Evolutionary conservation across 2,329 filamentous ascomycete genomes (phyloP), one percentile per base, ranked within the genome.

Genomic region (Sporothrix dimorphospora): DNA sequence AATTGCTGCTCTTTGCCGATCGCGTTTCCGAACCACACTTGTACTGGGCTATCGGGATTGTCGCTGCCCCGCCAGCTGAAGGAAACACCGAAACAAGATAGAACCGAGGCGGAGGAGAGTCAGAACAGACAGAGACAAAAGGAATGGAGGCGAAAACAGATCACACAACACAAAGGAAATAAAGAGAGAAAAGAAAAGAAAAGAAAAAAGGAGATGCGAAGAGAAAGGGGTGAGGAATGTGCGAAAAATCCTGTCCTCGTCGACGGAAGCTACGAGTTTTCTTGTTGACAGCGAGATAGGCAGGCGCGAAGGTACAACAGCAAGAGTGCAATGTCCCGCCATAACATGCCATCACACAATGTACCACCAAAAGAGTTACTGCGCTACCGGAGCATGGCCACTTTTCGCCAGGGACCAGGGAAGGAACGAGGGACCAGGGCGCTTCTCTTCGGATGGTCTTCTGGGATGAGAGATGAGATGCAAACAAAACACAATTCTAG

Each of bases 271-370:
- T 30, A 42, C 51, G 49, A 47, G 34, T 12, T 30, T 61, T 53
- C 30, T 55, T 73, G 71, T 73, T 73, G 69, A 67, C 71, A 65
- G 27, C 51, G 24, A 24, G 49, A 57, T 30, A 27, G 72, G 72
- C 72, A 75, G 71, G 73, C 70, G 70, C 69, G 72, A 72, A 38
- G 61, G 66, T 27, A 38, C 55, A 68, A 66, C n/a, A 51, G 65
- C 59, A 57, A 27, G 69, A 69, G 69, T 63, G 67, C 61, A 66
- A 45, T 38, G 74, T 74, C 66, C 66, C 70, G 45, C 42, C 47
- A 51, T 70, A 73, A 70, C 72, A 73, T 51, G 57, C 61, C n/a
- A 69, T 63, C 14, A 40, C 66, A 69, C 71, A 57, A 38, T 61
- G 38, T 69, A 8, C 59, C 30, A 49, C 68, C 63, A 61, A 57